phyloP scores from a whole-genome alignment of 768 basidiomycete genomes.

The Sarcodon sp. region DNA sequence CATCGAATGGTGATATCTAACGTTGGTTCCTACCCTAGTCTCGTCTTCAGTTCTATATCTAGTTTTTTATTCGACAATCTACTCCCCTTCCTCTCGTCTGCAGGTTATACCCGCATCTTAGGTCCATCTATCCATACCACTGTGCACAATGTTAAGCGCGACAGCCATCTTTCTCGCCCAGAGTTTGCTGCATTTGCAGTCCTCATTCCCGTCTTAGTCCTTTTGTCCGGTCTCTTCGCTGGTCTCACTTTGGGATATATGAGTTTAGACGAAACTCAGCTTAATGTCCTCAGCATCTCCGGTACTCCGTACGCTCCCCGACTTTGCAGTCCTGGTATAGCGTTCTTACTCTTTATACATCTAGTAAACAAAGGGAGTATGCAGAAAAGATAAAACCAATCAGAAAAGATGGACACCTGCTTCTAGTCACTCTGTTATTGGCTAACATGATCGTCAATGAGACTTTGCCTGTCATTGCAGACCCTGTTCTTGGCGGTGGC shows the following conservation, averaged over 20 bases:
- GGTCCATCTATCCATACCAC: no score
- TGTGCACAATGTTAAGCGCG: no score
- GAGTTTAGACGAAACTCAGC: constrained; percentile 86
- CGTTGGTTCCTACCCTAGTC: no score
- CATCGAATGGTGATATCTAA: no score
- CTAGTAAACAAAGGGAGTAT: constrained; percentile 67
- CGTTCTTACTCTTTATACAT: neutral
- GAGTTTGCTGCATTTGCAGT: constrained; percentile 27
- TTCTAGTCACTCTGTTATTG: constrained; percentile 72
- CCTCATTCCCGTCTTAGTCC: constrained; percentile 77
- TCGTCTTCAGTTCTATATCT: no score
- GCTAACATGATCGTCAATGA: constrained; percentile 93
- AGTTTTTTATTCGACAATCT: no score
- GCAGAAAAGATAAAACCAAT: constrained; percentile 83
- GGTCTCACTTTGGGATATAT: constrained; percentile 88
- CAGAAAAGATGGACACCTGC: constrained; percentile 69
- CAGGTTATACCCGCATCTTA: no score
- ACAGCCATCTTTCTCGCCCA: no score
- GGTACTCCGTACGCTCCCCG: constrained; percentile 56
- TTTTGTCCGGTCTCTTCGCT: constrained; percentile 80
- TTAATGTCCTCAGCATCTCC: constrained; percentile 75
- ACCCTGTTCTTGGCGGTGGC: constrained; percentile 71
- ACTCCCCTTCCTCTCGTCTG: no score
- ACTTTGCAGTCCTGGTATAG: neutral
- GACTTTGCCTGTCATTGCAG: constrained; percentile 72